These are phyloP conservation scores for Pseudohalonectria lignicola DNA, from an alignment of 2,329 filamentous ascomycete genomes.

Conservation along the genomic window DNA sequence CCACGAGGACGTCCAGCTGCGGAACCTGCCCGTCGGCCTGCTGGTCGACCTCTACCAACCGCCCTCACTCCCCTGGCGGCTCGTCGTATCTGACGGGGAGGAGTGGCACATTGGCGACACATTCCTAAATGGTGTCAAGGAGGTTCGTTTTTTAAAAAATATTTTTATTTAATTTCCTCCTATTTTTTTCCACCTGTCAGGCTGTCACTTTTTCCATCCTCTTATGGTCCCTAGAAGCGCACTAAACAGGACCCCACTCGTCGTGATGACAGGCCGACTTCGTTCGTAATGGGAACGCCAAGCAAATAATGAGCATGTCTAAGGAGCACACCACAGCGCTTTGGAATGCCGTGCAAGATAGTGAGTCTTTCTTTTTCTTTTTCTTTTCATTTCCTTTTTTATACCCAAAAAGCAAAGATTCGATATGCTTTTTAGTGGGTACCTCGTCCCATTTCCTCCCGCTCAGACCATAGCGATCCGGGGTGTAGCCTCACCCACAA, in stretches of 20 bases:
- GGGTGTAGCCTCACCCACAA: no score
- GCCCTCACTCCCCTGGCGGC: constrained; percentile 35
- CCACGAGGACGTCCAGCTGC: constrained; percentile 41
- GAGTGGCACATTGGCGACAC: constrained; percentile 52
- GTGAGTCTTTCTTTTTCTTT: constrained; percentile 28
- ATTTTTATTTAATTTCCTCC: background rate
- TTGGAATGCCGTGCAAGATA: constrained; percentile 70
- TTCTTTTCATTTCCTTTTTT: no score
- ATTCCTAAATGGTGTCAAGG: constrained; percentile 54
- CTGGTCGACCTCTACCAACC: constrained; percentile 48
- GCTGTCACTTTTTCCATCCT: no score
- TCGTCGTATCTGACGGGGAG: constrained; percentile 41
- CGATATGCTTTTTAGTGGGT: no score
- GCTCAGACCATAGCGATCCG: no score
- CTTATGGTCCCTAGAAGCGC: background rate
- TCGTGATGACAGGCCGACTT: constrained; percentile 56
- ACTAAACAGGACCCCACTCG: background rate
- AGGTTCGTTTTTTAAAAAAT: constrained; percentile 27
- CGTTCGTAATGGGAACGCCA: constrained; percentile 75
- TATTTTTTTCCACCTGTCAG: no score
- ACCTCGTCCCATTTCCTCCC: no score
- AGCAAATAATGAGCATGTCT: constrained; percentile 80
- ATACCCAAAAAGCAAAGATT: no score
- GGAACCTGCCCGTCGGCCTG: constrained; percentile 41
- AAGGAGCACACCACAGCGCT: constrained; percentile 74